A percentile compares a stretch with the other conserved stretches of the same genome.
phyloP scores from a whole-genome alignment of 2,329 filamentous ascomycete genomes.

The Scleromitrula shiraiana region DNA sequence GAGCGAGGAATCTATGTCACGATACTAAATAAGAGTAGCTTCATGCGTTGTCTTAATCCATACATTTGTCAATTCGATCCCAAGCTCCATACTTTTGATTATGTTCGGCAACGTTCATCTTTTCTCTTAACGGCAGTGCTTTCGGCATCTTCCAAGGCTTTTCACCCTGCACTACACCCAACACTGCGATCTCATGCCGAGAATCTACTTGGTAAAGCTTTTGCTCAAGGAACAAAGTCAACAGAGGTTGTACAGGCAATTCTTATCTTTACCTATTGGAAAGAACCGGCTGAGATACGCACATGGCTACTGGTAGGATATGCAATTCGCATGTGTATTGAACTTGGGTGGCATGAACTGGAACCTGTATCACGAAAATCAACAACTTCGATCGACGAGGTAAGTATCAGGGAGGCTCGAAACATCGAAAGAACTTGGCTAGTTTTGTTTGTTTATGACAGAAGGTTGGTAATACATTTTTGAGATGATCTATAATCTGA shows the following conservation, averaged over 20 bases:
- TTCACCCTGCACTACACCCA: conserved; percentile 30
- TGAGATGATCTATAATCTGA: neutral
- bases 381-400: neutral
- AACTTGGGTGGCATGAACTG: conserved; percentile 33
- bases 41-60: conserved; percentile 33
- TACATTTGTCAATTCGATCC: conserved; percentile 36
- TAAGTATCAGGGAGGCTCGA: conserved; percentile 22
- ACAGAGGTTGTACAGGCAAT: conserved; percentile 34
- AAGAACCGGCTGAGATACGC: conserved; percentile 35
- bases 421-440: conserved; percentile 34
- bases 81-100: conserved; percentile 32
- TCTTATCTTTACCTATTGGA: conserved; percentile 36
- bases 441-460: conserved; percentile 34
- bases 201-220: conserved; percentile 25
- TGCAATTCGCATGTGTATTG: conserved; percentile 35
- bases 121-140: conserved; percentile 33
- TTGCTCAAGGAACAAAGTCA: conserved; percentile 32
- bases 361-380: conserved; percentile 7
- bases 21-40: conserved; percentile 21
- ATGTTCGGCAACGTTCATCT: conserved; percentile 30
- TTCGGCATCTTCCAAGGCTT: conserved; percentile 31
- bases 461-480: conserved; percentile 27
- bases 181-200: conserved; percentile 28
- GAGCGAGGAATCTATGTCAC: too few species aligned
- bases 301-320: conserved; percentile 35